Conservation (phyloP, 148 eudicot species). For the Diospyros kaki region DNA sequence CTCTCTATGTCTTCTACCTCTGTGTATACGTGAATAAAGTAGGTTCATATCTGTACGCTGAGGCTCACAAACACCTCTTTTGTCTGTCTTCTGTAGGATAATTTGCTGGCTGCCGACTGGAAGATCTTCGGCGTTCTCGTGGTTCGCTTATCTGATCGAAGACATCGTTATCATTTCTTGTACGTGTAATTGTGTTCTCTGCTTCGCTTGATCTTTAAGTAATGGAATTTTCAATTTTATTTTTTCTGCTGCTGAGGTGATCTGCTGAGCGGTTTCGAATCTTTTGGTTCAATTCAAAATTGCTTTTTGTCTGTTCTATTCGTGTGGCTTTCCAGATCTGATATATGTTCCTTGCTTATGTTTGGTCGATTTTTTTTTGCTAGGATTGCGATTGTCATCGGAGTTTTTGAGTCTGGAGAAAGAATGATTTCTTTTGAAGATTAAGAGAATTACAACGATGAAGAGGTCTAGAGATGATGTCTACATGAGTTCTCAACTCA, state of each 20-base stretch:
- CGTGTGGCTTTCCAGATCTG: conserved; percentile 3
- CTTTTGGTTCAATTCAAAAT: neutral
- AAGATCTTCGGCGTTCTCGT: conserved; percentile 1
- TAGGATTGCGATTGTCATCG: conserved; percentile 25
- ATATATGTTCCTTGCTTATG: conserved; percentile 8
- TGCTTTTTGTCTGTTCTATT: neutral
- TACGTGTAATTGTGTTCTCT: neutral
- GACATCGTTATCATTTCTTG: neutral
- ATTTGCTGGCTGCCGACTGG: neutral
- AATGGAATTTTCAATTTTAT: neutral
- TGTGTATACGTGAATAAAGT: no score
- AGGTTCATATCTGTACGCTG: no score
- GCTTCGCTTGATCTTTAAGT: conserved; percentile 9
- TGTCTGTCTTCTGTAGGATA: no score
- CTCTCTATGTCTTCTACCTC: no score
- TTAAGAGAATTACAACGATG: conserved; percentile 31
- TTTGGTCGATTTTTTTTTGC: neutral
- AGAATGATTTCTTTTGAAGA: conserved; percentile 24
- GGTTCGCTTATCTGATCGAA: neutral
- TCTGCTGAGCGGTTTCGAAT: neutral
- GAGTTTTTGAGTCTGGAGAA: conserved; percentile 9
- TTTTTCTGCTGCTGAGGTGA: neutral
- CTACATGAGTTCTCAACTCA: conserved; percentile 45
- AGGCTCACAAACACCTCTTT: no score
- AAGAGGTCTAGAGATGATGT: conserved; percentile 74